Conservation (phyloP, 2,329 filamentous ascomycete species). For the Drechslera avenae region DNA sequence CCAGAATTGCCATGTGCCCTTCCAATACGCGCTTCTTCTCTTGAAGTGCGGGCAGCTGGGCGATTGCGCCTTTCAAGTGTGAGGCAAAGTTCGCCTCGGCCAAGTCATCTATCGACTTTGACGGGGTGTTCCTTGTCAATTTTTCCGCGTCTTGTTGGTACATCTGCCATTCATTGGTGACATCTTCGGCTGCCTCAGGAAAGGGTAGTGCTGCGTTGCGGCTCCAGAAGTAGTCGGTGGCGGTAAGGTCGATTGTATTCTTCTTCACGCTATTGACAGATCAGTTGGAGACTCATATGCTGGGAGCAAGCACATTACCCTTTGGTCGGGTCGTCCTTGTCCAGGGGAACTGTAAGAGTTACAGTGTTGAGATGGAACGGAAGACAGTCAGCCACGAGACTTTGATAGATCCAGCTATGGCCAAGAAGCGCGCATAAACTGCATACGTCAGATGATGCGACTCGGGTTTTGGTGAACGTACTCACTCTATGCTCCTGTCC, state of each 20-base stretch:
- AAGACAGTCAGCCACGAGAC: constrained; percentile 45
- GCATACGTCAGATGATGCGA: too few relatives aligned
- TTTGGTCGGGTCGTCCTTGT: constrained; percentile 69
- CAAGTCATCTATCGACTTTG: constrained; percentile 88
- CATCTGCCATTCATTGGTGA: constrained; percentile 87
- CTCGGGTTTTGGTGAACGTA: too few relatives aligned
- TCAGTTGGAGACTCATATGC: too few relatives aligned
- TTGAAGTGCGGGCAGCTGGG: constrained; percentile 84
- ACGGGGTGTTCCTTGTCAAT: constrained; percentile 93
- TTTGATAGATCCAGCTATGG: constrained; percentile 74
- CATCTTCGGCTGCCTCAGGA: constrained; percentile 74
- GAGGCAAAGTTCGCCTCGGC: constrained; percentile 91
- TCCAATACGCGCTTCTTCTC: constrained; percentile 80
- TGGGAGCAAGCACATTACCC: too few relatives aligned
- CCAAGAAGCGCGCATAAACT: constrained; percentile 93
- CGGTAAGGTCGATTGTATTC: constrained; percentile 85
- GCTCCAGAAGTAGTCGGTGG: constrained; percentile 95
- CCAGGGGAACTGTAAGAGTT: constrained; percentile 81
- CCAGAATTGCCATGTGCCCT: constrained; percentile 94
- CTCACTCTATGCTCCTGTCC: constrained; percentile 83
- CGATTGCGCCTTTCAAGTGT: constrained; percentile 95
- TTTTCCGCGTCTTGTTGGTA: constrained; percentile 96
- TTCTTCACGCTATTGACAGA: constrained; percentile 58
- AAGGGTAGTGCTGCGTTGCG: constrained; percentile 74
- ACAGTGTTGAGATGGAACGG: constrained; percentile 90